Evolutionary conservation across 352 stramenopile genomes (phyloP).

Genomic region (Phytophthora aleatoria): DNA sequence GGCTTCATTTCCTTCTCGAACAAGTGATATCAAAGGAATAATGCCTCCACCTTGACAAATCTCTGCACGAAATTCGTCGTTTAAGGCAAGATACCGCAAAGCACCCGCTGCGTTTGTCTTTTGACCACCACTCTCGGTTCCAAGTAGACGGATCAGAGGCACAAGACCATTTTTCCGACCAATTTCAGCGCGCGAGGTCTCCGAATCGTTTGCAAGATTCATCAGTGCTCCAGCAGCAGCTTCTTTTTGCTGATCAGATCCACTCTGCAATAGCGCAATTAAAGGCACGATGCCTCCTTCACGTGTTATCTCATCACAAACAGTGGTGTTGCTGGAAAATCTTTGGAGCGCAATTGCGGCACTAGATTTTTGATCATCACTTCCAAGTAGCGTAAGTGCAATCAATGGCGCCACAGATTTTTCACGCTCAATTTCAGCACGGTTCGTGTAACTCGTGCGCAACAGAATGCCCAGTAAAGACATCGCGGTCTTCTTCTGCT

Average conservation of each 20-base stretch:
- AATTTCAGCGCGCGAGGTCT: neutral
- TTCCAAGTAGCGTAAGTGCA: neutral
- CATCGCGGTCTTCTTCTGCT: neutral
- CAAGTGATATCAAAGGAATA: neutral
- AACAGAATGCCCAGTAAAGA: neutral
- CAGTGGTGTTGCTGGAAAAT: neutral
- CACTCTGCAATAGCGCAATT: neutral
- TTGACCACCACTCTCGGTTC: neutral
- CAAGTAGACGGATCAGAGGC: neutral
- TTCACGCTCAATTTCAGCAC: neutral
- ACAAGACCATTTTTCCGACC: neutral
- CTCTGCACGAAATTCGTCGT: neutral
- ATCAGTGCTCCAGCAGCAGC: neutral
- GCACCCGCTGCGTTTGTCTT: neutral
- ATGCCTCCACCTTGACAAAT: neutral
- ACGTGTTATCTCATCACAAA: neutral
- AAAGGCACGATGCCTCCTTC: neutral
- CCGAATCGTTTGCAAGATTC: neutral
- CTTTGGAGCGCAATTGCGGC: neutral
- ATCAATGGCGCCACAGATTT: neutral
- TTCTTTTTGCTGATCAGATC: neutral
- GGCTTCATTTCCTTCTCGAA: neutral
- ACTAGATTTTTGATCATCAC: neutral
- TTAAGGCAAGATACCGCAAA: neutral
- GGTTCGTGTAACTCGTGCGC: neutral